A percentile compares a stretch with the other conserved stretches of the same genome.
Conservation (phyloP, 1,139 yeast species). For the Magnusiomyces suaveolens region DNA sequence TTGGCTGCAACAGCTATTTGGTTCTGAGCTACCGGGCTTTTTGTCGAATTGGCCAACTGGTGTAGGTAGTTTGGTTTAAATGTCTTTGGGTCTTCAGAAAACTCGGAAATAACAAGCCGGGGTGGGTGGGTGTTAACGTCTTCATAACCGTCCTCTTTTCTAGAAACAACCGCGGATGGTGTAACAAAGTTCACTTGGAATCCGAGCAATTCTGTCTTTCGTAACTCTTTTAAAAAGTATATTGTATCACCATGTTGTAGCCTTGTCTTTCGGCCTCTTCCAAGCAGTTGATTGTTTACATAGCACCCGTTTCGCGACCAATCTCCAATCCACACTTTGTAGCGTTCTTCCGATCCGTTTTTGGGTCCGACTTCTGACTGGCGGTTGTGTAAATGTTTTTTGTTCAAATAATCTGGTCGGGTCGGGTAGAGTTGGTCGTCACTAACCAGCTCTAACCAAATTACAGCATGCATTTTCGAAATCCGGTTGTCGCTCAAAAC, state of each 20-base stretch:
- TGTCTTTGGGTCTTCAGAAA: background rate
- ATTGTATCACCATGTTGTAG: slow-evolving; percentile 56
- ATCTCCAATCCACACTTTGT: slow-evolving; percentile 76
- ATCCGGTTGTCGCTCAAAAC: slow-evolving; percentile 66
- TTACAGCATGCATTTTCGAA: slow-evolving; percentile 73
- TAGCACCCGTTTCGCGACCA: slow-evolving; percentile 72
- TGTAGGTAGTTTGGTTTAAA: background rate
- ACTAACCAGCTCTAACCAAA: slow-evolving; percentile 41
- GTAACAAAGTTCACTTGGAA: slow-evolving; percentile 9
- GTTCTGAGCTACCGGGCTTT: background rate
- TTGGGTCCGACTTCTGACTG: background rate
- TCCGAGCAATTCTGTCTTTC: slow-evolving; percentile 27
- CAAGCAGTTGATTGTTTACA: slow-evolving; percentile 51
- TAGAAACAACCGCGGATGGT: slow-evolving; percentile 2
- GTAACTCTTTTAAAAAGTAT: slow-evolving; percentile 54
- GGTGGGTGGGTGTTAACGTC: too few relatives aligned
- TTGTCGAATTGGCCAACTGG: background rate
- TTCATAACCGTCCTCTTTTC: background rate
- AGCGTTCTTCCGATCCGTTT: slow-evolving; percentile 34
- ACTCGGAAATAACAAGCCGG: background rate
- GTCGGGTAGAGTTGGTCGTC: too few relatives aligned
- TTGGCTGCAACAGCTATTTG: too few relatives aligned
- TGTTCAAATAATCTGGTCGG: too few relatives aligned
- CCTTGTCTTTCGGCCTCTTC: slow-evolving; percentile 52
- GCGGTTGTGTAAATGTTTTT: too few relatives aligned